Evolutionary conservation across 2,329 filamentous ascomycete genomes (phyloP).

Genomic region (Penicillium sp.): DNA sequence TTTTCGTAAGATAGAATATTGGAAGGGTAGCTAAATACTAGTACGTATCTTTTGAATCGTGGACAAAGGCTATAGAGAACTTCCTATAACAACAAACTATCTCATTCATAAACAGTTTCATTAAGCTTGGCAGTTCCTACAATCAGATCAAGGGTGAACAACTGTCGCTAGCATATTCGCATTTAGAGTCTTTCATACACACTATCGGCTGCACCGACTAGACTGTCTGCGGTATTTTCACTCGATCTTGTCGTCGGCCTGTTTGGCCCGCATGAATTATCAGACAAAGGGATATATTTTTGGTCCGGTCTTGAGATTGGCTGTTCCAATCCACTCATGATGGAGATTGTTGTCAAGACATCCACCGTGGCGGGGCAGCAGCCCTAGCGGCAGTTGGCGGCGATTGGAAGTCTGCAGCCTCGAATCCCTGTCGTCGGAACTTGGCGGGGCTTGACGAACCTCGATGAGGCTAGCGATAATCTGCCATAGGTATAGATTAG

Average conservation of each 20-base stretch:
- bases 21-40: too few relatives aligned
- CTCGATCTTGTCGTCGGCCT: background rate
- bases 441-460: background rate
- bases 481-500: background rate
- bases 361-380: background rate
- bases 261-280: background rate
- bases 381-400: background rate
- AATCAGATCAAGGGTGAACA: too few relatives aligned
- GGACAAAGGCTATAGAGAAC: too few relatives aligned
- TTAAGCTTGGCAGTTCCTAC: too few relatives aligned
- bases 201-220: background rate
- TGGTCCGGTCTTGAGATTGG: background rate
- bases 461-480: background rate
- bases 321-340: slow-evolving; percentile 6
- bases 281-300: background rate
- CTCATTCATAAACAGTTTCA: too few relatives aligned
- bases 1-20: too few relatives aligned
- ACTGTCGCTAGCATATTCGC: too few relatives aligned
- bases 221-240: background rate
- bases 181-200: too few relatives aligned
- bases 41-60: too few relatives aligned
- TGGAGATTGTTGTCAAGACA: slow-evolving; percentile 4
- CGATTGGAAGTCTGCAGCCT: background rate
- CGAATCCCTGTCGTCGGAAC: too few relatives aligned
- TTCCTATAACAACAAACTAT: too few relatives aligned